Base-by-base conservation (phyloP, 345 rosid species). In the Kandelia obovata region DNA sequence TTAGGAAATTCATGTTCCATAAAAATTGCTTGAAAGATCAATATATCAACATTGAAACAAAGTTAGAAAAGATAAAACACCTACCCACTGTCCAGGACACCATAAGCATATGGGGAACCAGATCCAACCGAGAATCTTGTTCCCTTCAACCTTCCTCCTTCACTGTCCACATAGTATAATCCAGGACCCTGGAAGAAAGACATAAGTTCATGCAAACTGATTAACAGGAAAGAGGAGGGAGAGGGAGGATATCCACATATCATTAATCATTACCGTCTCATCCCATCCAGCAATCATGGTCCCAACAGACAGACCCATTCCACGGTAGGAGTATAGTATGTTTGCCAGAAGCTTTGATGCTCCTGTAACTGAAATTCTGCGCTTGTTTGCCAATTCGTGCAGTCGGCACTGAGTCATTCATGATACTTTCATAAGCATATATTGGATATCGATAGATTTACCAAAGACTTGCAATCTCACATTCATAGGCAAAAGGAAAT, bases 271-370 rank as follows among this genome's bases (percentile, higher is more conserved):
- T 72, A 92, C 98, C 76, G 96, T 92, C 79, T 96, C 99, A 78
- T 92, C 99, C 98, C 97, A 96, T 71, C 99, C 99, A 68, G 99
- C 98, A 72, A 96, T 92, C 99, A 92, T 96, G 49, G 99, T 96
- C 61, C 98, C 99, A 59, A 96, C 96, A 27, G 98, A 96, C 21
- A 96, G 83, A 62, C 98, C 98, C 98, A 96, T 96, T 77, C 99
- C 98, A 67, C 96, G 95, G 76, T 92, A 90, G 37, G 97, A 92
- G 79, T 89, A 96, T 62, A 92, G 87, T 77, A 92, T 96, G 88
- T 96, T 96, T n/a, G 99, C 99, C 30, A 96, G 83, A 75, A 96
- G 88, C 80, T 90, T 96, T 58, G 99, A 96, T 58, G 99, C 98
- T 72, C 99, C 99, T 0, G 96, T 89, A 58, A 96, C 99, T 26